A percentile compares a stretch with the other conserved stretches of the same genome.
Conservation (phyloP, 1,284 basidiomycete species). For the Leccinum subrobustum region DNA sequence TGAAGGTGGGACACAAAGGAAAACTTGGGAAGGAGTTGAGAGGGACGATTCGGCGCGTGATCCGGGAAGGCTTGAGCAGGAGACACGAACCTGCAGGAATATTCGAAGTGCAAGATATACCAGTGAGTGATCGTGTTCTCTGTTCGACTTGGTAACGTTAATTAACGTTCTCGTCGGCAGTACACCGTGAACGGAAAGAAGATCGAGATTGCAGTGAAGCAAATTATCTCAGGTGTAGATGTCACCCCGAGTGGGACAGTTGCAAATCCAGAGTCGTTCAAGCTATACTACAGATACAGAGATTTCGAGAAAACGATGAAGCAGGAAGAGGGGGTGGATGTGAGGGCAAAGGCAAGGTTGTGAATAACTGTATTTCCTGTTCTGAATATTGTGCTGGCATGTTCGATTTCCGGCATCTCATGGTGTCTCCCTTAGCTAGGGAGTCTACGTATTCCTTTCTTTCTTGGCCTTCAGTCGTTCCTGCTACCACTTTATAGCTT, state of each 20-base stretch:
- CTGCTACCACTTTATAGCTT: background rate
- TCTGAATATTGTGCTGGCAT: slow-evolving; percentile 4
- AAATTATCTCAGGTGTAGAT: slow-evolving; percentile 63
- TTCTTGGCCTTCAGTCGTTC: background rate
- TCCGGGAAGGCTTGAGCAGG: slow-evolving; percentile 65
- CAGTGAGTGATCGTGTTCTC: slow-evolving; percentile 42
- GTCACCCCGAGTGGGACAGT: slow-evolving; percentile 67
- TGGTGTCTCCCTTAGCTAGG: slow-evolving; percentile 1
- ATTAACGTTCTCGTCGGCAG: slow-evolving; percentile 32
- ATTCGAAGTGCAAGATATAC: slow-evolving; percentile 61
- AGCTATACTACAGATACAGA: slow-evolving; percentile 61
- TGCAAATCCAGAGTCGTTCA: slow-evolving; percentile 62
- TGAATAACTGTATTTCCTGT: slow-evolving; percentile 7
- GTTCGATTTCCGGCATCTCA: background rate
- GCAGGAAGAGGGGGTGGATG: slow-evolving; percentile 14
- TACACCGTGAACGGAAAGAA: slow-evolving; percentile 75
- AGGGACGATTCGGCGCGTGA: slow-evolving; percentile 54
- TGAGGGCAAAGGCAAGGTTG: slow-evolving; percentile 13
- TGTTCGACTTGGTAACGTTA: background rate
- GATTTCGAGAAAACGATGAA: slow-evolving; percentile 38
- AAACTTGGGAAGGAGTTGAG: slow-evolving; percentile 47
- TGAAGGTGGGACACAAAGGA: slow-evolving; percentile 55
- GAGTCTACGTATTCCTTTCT: slow-evolving; percentile 7
- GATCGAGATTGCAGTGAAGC: slow-evolving; percentile 73
- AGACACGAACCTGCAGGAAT: slow-evolving; percentile 73